phyloP scores from a whole-genome alignment of 2,329 filamentous ascomycete species.

The Lasiodiplodia sp. region DNA sequence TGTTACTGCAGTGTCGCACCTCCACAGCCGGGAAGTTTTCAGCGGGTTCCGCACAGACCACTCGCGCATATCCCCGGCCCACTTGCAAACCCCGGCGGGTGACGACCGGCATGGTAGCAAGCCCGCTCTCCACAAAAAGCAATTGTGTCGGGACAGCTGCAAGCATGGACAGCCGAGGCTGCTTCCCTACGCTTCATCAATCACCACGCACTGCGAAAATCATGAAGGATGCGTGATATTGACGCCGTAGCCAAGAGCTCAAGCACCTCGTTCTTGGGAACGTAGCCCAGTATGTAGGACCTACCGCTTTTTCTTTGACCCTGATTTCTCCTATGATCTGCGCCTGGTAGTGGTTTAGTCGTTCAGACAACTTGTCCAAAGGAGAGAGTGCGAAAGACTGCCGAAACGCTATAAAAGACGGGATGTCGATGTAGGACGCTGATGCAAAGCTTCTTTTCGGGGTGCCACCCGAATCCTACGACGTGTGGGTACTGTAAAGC shows the following conservation, averaged over 20 bases:
- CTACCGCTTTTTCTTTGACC: too few species aligned
- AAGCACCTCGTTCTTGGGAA: background rate
- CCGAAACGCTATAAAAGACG: too few species aligned
- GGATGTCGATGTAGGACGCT: too few species aligned
- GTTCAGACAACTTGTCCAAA: too few species aligned
- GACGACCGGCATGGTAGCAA: background rate
- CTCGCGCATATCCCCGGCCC: background rate
- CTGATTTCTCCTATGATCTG: too few species aligned
- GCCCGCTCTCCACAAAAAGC: background rate
- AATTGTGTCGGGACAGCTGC: background rate
- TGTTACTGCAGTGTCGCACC: background rate
- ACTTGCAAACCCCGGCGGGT: background rate
- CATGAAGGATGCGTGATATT: background rate
- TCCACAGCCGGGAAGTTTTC: slow-evolving; percentile 18
- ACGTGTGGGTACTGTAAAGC: background rate
- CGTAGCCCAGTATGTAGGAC: too few species aligned
- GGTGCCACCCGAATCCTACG: background rate
- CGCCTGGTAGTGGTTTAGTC: too few species aligned
- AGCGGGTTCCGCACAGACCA: slow-evolving; percentile 12
- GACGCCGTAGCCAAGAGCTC: background rate
- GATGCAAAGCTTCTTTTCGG: background rate
- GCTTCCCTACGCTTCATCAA: background rate
- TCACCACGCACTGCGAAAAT: background rate
- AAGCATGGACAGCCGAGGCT: background rate
- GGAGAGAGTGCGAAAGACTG: too few species aligned